Conservation (phyloP, 352 stramenopile species). For the Elongisporangium undulatum region DNA sequence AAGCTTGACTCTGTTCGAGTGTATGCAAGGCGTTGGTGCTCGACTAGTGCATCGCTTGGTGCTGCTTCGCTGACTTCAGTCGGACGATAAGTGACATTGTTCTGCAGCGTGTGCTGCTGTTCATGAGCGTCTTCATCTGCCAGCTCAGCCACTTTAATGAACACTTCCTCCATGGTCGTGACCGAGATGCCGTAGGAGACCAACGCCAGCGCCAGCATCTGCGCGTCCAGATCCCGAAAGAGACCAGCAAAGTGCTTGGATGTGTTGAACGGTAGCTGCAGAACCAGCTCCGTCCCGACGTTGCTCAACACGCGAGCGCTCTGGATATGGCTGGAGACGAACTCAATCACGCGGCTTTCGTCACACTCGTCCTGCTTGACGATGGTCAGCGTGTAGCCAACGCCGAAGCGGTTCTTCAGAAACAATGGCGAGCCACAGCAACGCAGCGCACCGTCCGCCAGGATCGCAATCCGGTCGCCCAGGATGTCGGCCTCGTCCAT, state of each 20-base stretch:
- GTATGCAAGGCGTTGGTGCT: not conserved
- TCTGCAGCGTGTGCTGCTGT: constrained; percentile 41
- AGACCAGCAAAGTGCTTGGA: too few relatives aligned
- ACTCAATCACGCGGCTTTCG: constrained; percentile 16
- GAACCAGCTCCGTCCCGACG: constrained; percentile 50
- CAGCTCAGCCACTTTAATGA: constrained; percentile 61
- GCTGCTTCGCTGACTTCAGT: too few relatives aligned
- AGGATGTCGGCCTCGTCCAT: constrained; percentile 81
- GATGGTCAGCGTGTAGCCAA: constrained; percentile 86
- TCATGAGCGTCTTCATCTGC: constrained; percentile 24
- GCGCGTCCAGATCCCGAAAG: constrained; percentile 44
- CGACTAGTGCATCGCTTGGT: too few relatives aligned
- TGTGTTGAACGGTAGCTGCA: constrained; percentile 45
- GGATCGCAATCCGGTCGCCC: constrained; percentile 89
- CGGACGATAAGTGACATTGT: constrained; percentile 6
- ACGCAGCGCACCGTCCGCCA: constrained; percentile 87
- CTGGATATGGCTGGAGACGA: constrained; percentile 8
- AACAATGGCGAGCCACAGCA: constrained; percentile 79
- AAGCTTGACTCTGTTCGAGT: too few relatives aligned
- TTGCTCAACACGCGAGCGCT: constrained; percentile 35
- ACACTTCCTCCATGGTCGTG: constrained; percentile 76
- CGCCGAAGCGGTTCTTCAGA: constrained; percentile 92
- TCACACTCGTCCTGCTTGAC: constrained; percentile 33
- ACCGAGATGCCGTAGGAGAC: constrained; percentile 81
- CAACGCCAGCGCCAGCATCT: constrained; percentile 30